phyloP scores from a whole-genome alignment of 352 stramenopile species.

The Phytophthora lateralis region DNA sequence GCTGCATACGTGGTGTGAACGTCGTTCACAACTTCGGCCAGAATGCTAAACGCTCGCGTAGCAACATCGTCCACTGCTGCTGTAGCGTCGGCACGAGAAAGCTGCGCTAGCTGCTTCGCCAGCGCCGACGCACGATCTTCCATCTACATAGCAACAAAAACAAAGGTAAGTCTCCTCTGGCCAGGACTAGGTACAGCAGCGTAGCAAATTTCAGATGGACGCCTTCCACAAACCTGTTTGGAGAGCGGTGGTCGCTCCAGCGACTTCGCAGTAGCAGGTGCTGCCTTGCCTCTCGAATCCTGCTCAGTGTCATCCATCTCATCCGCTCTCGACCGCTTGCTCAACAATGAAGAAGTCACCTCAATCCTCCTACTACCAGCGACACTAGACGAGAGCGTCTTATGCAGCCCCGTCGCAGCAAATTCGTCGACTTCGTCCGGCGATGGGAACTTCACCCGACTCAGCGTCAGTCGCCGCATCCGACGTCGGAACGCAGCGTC shows the following conservation, averaged over 20 bases:
- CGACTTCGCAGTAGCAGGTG: neutral
- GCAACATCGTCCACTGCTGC: constrained; percentile 33
- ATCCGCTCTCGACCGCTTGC: constrained; percentile 22
- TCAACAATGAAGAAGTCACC: neutral
- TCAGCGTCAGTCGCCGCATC: constrained; percentile 36
- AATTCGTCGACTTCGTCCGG: constrained; percentile 18
- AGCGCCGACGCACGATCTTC: constrained; percentile 47
- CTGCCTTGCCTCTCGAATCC: constrained; percentile 7
- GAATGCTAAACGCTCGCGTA: constrained; percentile 38
- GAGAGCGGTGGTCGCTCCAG: constrained; percentile 29
- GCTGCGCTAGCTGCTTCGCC: constrained; percentile 51
- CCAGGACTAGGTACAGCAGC: neutral
- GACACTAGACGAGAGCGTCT: neutral
- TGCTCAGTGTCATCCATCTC: constrained; percentile 6
- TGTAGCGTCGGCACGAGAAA: constrained; percentile 40
- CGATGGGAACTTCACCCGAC: constrained; percentile 28
- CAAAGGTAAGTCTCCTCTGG: neutral
- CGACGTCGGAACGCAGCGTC: constrained; percentile 36
- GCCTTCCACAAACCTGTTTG: constrained; percentile 32
- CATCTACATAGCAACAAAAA: constrained; percentile 35
- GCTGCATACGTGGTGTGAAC: constrained; percentile 57
- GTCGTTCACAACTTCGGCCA: constrained; percentile 68
- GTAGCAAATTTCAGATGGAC: neutral
- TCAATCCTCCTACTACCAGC: neutral
- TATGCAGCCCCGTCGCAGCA: neutral